Conservation (phyloP, 306 rosid genomes). For the Rubus parviflorus region DNA sequence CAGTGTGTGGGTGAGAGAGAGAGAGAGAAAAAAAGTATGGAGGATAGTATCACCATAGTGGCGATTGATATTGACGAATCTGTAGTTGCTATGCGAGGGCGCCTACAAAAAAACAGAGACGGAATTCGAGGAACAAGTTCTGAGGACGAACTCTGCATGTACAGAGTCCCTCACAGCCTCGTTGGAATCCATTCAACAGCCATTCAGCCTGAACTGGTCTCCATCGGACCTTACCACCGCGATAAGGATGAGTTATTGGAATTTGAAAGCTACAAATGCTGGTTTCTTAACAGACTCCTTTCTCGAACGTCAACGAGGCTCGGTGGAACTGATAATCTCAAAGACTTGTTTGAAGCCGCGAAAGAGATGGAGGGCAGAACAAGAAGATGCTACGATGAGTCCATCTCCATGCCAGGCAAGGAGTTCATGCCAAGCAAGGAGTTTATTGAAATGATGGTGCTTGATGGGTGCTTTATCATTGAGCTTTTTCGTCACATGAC, state of each 20-base stretch:
- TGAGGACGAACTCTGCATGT: neutral
- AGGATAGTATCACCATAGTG: neutral
- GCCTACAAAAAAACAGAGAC: neutral
- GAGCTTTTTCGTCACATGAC: too few species aligned
- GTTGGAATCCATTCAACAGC: neutral
- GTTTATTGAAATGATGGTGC: neutral
- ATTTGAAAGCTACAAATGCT: neutral
- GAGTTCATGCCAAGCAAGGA: too few species aligned
- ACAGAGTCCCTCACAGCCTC: neutral
- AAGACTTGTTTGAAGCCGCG: neutral
- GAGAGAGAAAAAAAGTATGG: neutral
- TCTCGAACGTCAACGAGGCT: neutral
- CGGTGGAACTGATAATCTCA: neutral
- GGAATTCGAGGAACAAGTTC: neutral
- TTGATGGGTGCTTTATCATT: slow-evolving; percentile 7
- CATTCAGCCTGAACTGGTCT: neutral
- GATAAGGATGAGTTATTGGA: neutral
- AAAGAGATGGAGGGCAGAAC: neutral
- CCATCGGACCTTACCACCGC: neutral
- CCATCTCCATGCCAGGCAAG: neutral
- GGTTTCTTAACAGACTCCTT: neutral
- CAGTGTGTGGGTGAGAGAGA: too few species aligned
- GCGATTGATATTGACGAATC: neutral
- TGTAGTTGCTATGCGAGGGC: neutral
- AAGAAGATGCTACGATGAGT: neutral